Conservation (phyloP, 2,329 filamentous ascomycete species). For the Epichloe brachyelytri region DNA sequence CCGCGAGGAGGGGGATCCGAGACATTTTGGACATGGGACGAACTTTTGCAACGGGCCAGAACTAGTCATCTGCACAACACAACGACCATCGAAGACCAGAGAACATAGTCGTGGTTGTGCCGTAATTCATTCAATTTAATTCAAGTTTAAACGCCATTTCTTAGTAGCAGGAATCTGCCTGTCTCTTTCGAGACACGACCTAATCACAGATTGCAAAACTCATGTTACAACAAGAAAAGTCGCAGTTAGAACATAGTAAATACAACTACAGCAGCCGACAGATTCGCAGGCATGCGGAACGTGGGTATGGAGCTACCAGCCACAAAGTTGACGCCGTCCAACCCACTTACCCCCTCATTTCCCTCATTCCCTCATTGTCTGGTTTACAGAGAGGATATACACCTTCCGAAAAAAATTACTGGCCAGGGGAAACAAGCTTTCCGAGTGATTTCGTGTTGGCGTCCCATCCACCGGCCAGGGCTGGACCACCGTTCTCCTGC, state of each 20-base stretch:
- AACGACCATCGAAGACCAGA: too few relatives aligned
- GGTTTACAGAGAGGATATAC: neutral
- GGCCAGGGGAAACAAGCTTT: slow-evolving; percentile 75
- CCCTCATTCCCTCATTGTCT: too few relatives aligned
- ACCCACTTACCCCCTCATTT: too few relatives aligned
- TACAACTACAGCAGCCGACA: slow-evolving; percentile 3
- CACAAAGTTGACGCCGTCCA: neutral
- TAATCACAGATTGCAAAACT: neutral
- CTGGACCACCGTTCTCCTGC: slow-evolving; percentile 55
- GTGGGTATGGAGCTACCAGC: neutral
- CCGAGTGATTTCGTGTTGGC: slow-evolving; percentile 65
- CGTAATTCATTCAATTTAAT: too few relatives aligned
- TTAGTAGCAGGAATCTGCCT: too few relatives aligned
- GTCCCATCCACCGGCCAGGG: slow-evolving; percentile 79
- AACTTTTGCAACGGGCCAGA: too few relatives aligned
- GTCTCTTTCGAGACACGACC: too few relatives aligned
- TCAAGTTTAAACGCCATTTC: neutral
- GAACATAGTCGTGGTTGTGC: too few relatives aligned
- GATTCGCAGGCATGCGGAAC: neutral
- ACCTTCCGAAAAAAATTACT: slow-evolving; percentile 41
- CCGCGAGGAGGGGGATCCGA: too few relatives aligned
- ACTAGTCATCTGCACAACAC: too few relatives aligned
- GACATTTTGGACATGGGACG: too few relatives aligned
- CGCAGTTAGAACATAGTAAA: slow-evolving; percentile 3
- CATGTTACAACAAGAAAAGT: neutral